A percentile compares a stretch with the other conserved stretches of the same genome.
Evolutionary conservation across 352 stramenopile genomes (phyloP).

Genomic region (Thalassiosira allenii): DNA sequence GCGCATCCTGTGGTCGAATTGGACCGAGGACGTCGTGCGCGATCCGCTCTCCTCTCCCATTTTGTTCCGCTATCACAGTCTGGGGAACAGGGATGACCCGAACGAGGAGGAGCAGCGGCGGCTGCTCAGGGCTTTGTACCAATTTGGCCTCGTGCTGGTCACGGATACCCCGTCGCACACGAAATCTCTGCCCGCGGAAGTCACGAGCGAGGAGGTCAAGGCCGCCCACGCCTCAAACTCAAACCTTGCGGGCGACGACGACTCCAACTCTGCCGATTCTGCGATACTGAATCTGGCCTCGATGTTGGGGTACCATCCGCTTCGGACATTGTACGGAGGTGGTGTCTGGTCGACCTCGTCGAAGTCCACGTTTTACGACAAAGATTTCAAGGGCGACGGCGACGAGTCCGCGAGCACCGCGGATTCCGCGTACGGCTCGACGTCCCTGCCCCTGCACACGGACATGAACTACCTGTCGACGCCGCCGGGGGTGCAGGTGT

Average conservation of each 20-base stretch:
- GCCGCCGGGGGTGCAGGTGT: constrained; percentile 84
- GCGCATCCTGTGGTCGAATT: constrained; percentile 70
- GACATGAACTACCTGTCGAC: constrained; percentile 81
- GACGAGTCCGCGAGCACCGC: constrained; percentile 65
- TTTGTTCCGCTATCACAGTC: constrained; percentile 50
- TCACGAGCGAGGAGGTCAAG: constrained; percentile 59
- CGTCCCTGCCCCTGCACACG: constrained; percentile 80
- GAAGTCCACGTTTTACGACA: constrained; percentile 52
- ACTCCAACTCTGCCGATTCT: no score
- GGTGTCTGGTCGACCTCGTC: constrained; percentile 58
- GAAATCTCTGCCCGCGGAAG: constrained; percentile 52
- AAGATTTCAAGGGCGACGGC: constrained; percentile 34
- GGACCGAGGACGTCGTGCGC: constrained; percentile 65
- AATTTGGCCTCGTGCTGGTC: constrained; percentile 78
- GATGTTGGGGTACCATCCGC: constrained; percentile 55
- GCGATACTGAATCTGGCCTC: constrained; percentile 53
- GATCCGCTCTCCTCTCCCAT: constrained; percentile 47
- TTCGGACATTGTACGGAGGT: constrained; percentile 47
- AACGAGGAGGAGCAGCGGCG: constrained; percentile 29
- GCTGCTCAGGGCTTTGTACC: constrained; percentile 67
- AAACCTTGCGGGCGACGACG: no score
- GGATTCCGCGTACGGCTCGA: constrained; percentile 81
- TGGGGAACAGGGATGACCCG: constrained; percentile 42
- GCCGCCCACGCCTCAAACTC: no score
- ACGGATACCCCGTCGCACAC: constrained; percentile 67